Percentiles rank a stretch among this genome's conserved stretches.
phyloP scores from a whole-genome alignment of 805 yeast species.

The Schwanniomyces sp. region DNA sequence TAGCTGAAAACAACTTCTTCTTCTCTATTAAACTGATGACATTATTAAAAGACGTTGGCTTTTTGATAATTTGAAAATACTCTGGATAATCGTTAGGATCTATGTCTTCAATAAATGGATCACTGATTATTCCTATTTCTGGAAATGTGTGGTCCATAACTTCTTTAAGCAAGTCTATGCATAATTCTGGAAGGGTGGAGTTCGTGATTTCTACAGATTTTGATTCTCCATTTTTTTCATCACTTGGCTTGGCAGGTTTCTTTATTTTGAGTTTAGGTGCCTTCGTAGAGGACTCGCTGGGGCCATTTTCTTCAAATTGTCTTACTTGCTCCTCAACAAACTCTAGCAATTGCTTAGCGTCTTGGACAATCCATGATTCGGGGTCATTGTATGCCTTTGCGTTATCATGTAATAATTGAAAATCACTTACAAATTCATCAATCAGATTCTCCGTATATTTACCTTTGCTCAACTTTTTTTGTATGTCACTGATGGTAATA shows the following conservation, averaged over 20 bases:
- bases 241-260: constrained; percentile 4
- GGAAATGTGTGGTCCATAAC: constrained; percentile 46
- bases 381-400: constrained; percentile 43
- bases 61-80: constrained; percentile 67
- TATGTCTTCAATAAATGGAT: constrained; percentile 76
- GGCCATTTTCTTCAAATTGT: constrained; percentile 22
- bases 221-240: background rate
- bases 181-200: constrained; percentile 17
- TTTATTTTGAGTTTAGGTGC: constrained; percentile 12
- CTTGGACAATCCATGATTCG: constrained; percentile 58
- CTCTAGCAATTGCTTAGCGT: constrained; percentile 56
- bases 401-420: constrained; percentile 35
- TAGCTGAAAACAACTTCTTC: constrained; percentile 39
- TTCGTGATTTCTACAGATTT: constrained; percentile 11
- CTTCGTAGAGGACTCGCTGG: background rate
- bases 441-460: constrained; percentile 39
- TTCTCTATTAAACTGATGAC: constrained; percentile 53
- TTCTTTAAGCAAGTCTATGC: constrained; percentile 32
- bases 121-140: constrained; percentile 55
- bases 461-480: constrained; percentile 40
- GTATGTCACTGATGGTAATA: constrained; percentile 32
- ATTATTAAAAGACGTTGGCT: constrained; percentile 71
- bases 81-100: constrained; percentile 73
- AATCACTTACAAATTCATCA: constrained; percentile 35
- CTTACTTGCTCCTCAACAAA: constrained; percentile 54